Evolutionary conservation across 169 alveolate genomes (phyloP).

Genomic region (Eimeria nieschulzi): DNA sequence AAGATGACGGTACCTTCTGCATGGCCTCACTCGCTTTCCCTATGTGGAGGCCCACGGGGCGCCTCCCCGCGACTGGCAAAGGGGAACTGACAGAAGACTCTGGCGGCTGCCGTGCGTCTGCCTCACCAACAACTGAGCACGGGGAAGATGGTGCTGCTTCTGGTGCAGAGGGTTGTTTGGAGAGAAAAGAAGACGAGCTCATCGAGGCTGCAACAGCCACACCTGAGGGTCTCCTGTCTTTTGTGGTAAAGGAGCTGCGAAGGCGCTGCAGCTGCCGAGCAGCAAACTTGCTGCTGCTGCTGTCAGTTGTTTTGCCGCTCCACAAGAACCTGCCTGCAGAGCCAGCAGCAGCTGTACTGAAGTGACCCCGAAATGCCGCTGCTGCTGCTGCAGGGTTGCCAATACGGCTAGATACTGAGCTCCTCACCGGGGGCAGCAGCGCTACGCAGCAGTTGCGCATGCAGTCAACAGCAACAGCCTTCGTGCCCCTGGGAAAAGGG

Average conservation of each 20-base stretch:
- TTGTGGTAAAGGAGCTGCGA: conserved; percentile 32
- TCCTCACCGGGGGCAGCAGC: conserved; percentile 62
- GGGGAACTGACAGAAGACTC: too few relatives aligned
- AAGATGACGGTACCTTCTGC: too few relatives aligned
- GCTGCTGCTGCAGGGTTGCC: conserved; percentile 30
- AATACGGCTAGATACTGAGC: not conserved
- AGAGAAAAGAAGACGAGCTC: not conserved
- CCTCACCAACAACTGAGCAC: not conserved
- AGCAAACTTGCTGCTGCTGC: conserved; percentile 54
- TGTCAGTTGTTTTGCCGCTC: not conserved
- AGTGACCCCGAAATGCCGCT: conserved; percentile 33
- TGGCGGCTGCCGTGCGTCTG: not conserved
- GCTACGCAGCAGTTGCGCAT: conserved; percentile 73
- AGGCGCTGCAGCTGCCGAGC: conserved; percentile 58
- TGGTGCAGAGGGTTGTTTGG: conserved; percentile 9
- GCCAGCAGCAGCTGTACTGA: not conserved
- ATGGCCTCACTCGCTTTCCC: too few relatives aligned
- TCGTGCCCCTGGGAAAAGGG: conserved; percentile 71
- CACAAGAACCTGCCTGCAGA: conserved; percentile 40
- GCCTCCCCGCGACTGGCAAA: not conserved
- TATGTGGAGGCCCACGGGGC: not conserved
- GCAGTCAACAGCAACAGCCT: conserved; percentile 65
- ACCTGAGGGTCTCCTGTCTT: conserved; percentile 45
- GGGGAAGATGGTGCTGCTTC: conserved; percentile 5
- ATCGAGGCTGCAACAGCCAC: not conserved